Conservation (phyloP, 495 filamentous ascomycete species). For the Symbiotaphrina buchneri region DNA sequence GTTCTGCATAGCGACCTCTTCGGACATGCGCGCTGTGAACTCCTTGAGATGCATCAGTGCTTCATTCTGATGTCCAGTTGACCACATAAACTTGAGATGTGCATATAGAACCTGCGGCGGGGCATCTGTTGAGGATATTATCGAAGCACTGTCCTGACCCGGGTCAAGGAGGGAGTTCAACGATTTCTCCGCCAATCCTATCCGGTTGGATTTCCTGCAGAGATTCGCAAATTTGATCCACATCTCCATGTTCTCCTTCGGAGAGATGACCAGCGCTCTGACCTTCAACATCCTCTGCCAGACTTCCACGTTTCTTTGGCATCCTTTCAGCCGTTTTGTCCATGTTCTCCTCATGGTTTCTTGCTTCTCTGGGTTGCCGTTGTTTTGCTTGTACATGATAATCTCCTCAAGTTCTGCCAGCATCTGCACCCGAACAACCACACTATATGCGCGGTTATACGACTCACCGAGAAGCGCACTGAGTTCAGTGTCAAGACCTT, state of each 20-base stretch:
- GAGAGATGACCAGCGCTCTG: conserved; percentile 70
- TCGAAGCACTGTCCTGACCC: conserved; percentile 29
- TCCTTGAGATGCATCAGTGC: conserved; percentile 58
- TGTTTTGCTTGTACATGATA: conserved; percentile 84
- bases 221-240: conserved; percentile 98
- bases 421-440: conserved; percentile 95
- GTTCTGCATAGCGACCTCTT: conserved; percentile 40
- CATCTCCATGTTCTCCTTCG: conserved; percentile 90
- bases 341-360: conserved; percentile 80
- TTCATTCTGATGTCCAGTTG: conserved; percentile 41
- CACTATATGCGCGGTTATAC: conserved; percentile 87
- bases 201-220: conserved; percentile 83
- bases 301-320: conserved; percentile 91
- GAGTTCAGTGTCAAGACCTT: conserved; percentile 84
- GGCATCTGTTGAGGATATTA: conserved; percentile 21
- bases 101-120: conserved; percentile 75
- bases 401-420: conserved; percentile 96
- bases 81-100: conserved; percentile 87
- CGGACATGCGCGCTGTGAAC: conserved; percentile 59
- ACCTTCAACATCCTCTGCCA: conserved; percentile 98
- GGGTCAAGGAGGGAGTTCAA: conserved; percentile 57
- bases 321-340: conserved; percentile 85
- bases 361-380: conserved; percentile 57
- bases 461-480: conserved; percentile 88
- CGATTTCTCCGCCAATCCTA: conserved; percentile 93